Conservation (phyloP, 345 rosid genomes). For the Syzygium oleosum region DNA sequence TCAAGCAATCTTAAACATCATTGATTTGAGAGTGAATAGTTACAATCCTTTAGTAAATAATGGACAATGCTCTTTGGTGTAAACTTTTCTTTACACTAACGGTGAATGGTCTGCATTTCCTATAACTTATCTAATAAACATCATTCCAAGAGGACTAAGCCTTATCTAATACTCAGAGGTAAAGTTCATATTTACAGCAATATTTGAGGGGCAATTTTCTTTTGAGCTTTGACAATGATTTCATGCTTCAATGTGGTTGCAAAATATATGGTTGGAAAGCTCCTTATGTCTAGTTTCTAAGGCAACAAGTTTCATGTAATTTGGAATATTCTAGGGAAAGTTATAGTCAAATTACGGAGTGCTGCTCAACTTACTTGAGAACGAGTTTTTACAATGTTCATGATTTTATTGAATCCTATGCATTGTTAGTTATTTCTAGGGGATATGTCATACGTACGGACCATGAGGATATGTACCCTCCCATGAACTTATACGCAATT, state of each 20-base stretch:
- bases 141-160: background rate
- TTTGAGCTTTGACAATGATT: background rate
- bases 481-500: background rate
- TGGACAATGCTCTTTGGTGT: background rate
- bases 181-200: background rate
- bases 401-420: background rate
- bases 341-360: background rate
- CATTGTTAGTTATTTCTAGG: background rate
- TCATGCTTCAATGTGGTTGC: background rate
- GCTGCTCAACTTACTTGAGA: background rate
- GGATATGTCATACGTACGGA: background rate
- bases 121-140: background rate
- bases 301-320: background rate
- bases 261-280: background rate
- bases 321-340: background rate
- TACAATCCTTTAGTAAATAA: background rate
- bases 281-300: background rate
- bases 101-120: background rate
- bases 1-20: background rate
- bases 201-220: background rate
- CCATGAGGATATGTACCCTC: background rate
- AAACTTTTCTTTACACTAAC: background rate
- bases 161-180: background rate
- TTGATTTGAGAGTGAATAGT: background rate
- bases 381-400: background rate